phyloP scores from a whole-genome alignment of 148 eudicot species.

The Nepenthes gracilis region DNA sequence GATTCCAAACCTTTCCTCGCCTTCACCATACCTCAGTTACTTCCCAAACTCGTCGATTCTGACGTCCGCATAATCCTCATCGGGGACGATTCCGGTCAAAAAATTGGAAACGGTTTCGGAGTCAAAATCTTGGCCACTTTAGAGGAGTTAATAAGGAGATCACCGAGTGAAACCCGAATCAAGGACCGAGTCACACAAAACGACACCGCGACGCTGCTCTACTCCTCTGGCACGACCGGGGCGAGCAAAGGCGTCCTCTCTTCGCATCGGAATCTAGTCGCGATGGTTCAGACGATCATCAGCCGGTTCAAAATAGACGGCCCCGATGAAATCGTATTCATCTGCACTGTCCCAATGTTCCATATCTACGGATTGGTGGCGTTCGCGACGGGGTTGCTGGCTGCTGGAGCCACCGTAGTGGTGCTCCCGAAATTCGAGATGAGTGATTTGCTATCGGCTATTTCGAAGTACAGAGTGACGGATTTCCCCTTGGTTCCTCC shows the following conservation, averaged over 20 bases:
- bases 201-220: conserved; percentile 75
- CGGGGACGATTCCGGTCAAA: conserved; percentile 2
- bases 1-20: conserved; percentile 64
- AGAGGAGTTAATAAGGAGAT: conserved; percentile 34
- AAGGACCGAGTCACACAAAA: conserved; percentile 47
- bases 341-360: conserved; percentile 52
- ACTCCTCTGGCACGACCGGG: conserved; percentile 95
- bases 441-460: conserved; percentile 54
- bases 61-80: conserved; percentile 38
- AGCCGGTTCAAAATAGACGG: background rate
- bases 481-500: conserved; percentile 83
- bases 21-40: conserved; percentile 44
- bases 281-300: conserved; percentile 54
- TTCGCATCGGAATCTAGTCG: conserved; percentile 71
- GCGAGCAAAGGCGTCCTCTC: conserved; percentile 87
- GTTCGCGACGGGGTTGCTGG: conserved; percentile 46
- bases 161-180: conserved; percentile 20
- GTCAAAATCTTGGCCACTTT: conserved; percentile 30
- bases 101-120: background rate
- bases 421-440: conserved; percentile 70
- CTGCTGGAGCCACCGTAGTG: conserved; percentile 65
- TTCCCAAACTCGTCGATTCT: conserved; percentile 34
- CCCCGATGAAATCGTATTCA: background rate
- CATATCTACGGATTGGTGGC: conserved; percentile 36
- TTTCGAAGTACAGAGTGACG: conserved; percentile 46